These are phyloP conservation scores for Cicer chorassanicum DNA, from an alignment of 306 rosid species.

Conservation along the genomic window DNA sequence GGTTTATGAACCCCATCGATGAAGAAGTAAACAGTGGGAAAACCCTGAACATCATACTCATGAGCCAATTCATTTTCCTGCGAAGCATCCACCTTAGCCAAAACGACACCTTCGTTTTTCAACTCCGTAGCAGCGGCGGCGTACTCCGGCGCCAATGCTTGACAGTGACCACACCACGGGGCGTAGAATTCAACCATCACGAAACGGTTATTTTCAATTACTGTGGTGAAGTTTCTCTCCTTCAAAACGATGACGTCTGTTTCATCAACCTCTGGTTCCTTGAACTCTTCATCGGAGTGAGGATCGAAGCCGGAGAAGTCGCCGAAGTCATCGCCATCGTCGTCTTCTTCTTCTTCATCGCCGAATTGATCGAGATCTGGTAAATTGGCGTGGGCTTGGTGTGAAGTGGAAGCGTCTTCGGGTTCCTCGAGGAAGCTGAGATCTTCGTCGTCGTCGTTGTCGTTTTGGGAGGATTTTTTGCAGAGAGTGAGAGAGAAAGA, in stretches of 20 bases:
- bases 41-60: constrained; percentile 86
- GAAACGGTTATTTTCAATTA: constrained; percentile 64
- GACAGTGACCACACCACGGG: constrained; percentile 98
- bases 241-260: constrained; percentile 85
- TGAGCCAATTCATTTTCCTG: constrained; percentile 81
- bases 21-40: constrained; percentile 79
- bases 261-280: constrained; percentile 74
- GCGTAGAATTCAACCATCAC: constrained; percentile 97
- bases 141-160: constrained; percentile 86
- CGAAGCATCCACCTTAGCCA: constrained; percentile 94
- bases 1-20: constrained; percentile 85
- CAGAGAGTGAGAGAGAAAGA: constrained; percentile 53
- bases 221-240: constrained; percentile 79
- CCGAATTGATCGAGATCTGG: constrained; percentile 63
- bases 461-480: constrained; percentile 41
- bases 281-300: constrained; percentile 45
- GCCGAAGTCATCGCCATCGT: constrained; percentile 57
- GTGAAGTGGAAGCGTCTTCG: constrained; percentile 42
- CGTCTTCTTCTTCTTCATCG: constrained; percentile 40
- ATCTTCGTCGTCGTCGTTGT: constrained; percentile 65
- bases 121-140: constrained; percentile 92
- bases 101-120: constrained; percentile 65
- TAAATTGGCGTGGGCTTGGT: constrained; percentile 6
- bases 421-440: constrained; percentile 90
- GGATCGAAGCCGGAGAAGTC: constrained; percentile 69